phyloP scores from a whole-genome alignment of 345 rosid species.

The Hirschfeldia incana region DNA sequence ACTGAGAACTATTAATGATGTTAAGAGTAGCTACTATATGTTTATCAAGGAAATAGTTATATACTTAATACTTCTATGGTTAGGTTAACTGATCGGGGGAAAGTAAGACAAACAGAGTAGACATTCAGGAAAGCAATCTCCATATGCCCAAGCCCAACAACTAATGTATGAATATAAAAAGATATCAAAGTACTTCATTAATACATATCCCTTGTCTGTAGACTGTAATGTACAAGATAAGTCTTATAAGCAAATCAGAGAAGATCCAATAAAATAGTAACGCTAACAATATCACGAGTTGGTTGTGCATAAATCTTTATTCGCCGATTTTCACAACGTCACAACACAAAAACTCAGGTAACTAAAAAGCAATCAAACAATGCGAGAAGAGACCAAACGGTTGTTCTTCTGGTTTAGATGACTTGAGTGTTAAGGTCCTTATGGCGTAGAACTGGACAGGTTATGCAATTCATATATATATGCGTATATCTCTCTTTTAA shows the following conservation, averaged over 20 bases:
- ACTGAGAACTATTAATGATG: background rate
- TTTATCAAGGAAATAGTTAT: background rate
- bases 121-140: background rate
- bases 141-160: background rate
- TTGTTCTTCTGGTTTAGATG: background rate
- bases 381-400: background rate
- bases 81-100: background rate
- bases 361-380: background rate
- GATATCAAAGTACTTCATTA: background rate
- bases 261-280: background rate
- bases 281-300: background rate
- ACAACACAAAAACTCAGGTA: background rate
- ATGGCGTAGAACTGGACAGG: background rate
- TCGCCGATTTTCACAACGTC: background rate
- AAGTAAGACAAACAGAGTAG: conserved; percentile 7
- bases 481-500: background rate
- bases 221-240: background rate
- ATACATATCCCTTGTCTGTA: background rate
- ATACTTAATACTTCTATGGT: background rate
- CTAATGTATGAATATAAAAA: conserved; percentile 1
- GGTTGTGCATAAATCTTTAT: background rate
- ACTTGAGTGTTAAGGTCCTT: background rate
- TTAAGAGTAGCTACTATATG: background rate
- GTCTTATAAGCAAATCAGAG: background rate
- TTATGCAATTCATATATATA: background rate